Base-by-base conservation (phyloP, 2,329 filamentous ascomycete genomes). In the Colletotrichum salicis region DNA sequence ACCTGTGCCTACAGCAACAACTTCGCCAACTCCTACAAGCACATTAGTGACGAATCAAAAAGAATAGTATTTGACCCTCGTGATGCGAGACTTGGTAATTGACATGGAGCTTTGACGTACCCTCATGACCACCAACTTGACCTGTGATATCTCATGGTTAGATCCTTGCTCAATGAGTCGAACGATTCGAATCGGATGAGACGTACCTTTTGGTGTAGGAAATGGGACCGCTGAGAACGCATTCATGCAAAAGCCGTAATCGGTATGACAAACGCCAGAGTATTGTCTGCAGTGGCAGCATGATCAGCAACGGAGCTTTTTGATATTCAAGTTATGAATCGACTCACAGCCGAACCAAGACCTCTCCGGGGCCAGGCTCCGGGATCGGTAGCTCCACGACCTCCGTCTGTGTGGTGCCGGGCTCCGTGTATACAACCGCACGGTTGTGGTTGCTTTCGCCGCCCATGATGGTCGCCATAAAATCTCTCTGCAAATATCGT, bases 191-290 rank as follows among this genome's bases (percentile, higher is more conserved):
- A 27, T 29, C 45, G 11, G 57, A 7, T 24, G 41, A 2, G 22
- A 52, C 57, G 11, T 45, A 71, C 68, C 68, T 62, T 62, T 71
- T 19, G 68, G 68, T 37, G 68, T 71, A 5, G 68, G 68, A 45
- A 67, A 71, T 8, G 74, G 74, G 13, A 73, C 58, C 41, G 68
- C 71, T 33, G 56, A 70, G 68, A 75, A 75, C n/a, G 71, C 62
- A 37, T 75, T 75, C 35, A 71, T 68, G 69, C 77, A 77, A 37
- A 75, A 74, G 7, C 75, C 76, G 57, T 77, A 76, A 55, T 79
- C 76, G 7, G 77, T 78, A 35, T 78, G 77, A 58, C 77, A 79
- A 24, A 79, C 76, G 19, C 75, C 74, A n/a, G 75, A 76, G 62
- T 76, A 74, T 29, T 74, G 74, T 13, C 76, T 76, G 12, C 10